Conservation (phyloP, 495 filamentous ascomycete genomes). For the Astrothelium macrocarpum region DNA sequence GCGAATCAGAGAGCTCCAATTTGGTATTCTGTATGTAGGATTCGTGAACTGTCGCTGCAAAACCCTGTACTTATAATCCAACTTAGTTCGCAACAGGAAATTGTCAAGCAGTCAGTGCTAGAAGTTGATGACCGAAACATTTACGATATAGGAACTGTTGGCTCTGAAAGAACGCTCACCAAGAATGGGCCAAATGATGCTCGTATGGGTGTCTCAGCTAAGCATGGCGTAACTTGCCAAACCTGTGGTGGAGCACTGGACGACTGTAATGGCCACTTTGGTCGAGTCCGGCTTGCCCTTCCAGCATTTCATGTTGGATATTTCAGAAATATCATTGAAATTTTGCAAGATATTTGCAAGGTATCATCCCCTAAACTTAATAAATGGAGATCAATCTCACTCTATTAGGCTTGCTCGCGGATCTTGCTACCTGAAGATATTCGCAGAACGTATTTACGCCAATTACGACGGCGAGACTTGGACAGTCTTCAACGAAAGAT, state of each 20-base stretch:
- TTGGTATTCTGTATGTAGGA: slow-evolving; percentile 81
- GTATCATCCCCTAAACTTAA: slow-evolving; percentile 17
- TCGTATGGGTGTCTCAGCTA: slow-evolving; percentile 80
- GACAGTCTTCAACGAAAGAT: slow-evolving; percentile 72
- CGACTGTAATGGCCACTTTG: slow-evolving; percentile 89
- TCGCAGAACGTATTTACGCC: slow-evolving; percentile 58
- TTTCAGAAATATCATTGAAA: slow-evolving; percentile 77
- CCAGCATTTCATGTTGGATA: slow-evolving; percentile 95
- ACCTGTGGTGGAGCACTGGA: slow-evolving; percentile 72
- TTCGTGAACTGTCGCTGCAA: no score
- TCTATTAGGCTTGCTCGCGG: slow-evolving; percentile 52
- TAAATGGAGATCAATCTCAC: not conserved
- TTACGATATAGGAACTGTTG: slow-evolving; percentile 69
- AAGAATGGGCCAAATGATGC: slow-evolving; percentile 76
- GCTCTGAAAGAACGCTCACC: slow-evolving; percentile 45
- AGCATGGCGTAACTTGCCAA: slow-evolving; percentile 54
- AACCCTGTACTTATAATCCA: not conserved
- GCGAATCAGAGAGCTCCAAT: slow-evolving; percentile 84
- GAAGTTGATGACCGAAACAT: slow-evolving; percentile 86
- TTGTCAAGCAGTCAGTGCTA: slow-evolving; percentile 84
- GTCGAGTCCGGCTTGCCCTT: slow-evolving; percentile 77
- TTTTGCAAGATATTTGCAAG: slow-evolving; percentile 92
- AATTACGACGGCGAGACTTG: slow-evolving; percentile 68
- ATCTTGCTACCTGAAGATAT: slow-evolving; percentile 72
- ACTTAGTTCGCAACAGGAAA: slow-evolving; percentile 72